A percentile compares a stretch with the other conserved stretches of the same genome.
phyloP scores from a whole-genome alignment of 257 asterid species.

The Salvia splendens region DNA sequence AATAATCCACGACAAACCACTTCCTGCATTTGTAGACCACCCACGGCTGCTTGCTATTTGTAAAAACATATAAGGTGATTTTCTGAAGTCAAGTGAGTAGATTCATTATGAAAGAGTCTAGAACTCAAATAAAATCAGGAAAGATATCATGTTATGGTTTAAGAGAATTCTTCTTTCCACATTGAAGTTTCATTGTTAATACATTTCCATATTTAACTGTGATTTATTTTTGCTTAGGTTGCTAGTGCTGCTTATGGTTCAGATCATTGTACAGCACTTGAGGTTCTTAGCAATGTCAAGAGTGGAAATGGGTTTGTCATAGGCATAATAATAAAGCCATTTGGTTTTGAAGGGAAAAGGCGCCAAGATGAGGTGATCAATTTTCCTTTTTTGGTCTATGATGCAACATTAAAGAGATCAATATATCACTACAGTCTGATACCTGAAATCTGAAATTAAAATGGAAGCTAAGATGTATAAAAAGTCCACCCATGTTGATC shows the following conservation, averaged over 20 bases:
- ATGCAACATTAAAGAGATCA: constrained; percentile 24
- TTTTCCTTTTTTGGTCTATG: constrained; percentile 25
- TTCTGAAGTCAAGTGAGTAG: neutral
- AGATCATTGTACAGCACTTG: constrained; percentile 68
- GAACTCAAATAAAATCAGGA: neutral
- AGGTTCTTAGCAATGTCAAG: constrained; percentile 62
- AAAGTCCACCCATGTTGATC: constrained; percentile 10
- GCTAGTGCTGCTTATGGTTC: constrained; percentile 90
- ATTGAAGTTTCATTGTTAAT: neutral
- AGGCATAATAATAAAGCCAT: constrained; percentile 84
- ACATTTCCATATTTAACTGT: neutral
- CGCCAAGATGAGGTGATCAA: constrained; percentile 77
- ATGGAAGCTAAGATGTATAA: constrained; percentile 18
- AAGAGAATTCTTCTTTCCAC: neutral
- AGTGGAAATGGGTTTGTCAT: constrained; percentile 64
- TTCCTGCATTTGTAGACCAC: too few species aligned
- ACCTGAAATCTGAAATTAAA: constrained; percentile 20
- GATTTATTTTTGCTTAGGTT: constrained; percentile 52
- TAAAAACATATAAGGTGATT: neutral
- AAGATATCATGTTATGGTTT: neutral
- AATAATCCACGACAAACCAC: too few species aligned
- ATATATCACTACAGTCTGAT: constrained; percentile 12
- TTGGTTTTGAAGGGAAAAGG: constrained; percentile 91
- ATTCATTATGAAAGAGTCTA: neutral
- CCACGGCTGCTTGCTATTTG: neutral